These are phyloP conservation scores for Talaromyces borbonicus DNA, from an alignment of 495 filamentous ascomycete genomes.

Conservation along the genomic window DNA sequence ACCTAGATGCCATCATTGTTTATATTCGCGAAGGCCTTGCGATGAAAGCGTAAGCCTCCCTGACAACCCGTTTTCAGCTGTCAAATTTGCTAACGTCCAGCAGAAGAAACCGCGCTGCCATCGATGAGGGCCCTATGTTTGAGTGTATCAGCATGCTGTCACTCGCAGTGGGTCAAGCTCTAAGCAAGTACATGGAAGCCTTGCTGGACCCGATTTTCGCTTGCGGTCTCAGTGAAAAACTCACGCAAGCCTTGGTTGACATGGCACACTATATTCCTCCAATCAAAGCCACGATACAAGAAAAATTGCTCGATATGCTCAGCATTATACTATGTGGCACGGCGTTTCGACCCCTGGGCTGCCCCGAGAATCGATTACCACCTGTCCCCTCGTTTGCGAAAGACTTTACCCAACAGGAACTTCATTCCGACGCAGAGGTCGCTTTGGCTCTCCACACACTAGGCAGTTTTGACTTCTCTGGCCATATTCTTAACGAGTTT, in stretches of 20 bases:
- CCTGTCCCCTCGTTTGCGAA: conserved; percentile 70
- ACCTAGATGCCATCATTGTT: conserved; percentile 84
- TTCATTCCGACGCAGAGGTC: conserved; percentile 74
- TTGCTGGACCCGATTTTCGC: conserved; percentile 94
- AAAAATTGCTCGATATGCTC: conserved; percentile 85
- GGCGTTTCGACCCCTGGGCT: conserved; percentile 83
- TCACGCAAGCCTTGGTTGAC: conserved; percentile 91
- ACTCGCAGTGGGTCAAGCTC: conserved; percentile 85
- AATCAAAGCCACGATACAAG: conserved; percentile 84
- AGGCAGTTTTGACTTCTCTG: conserved; percentile 92
- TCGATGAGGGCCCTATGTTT: conserved; percentile 87
- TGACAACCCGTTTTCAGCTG: not conserved
- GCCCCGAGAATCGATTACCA: conserved; percentile 59
- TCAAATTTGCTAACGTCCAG: conserved; percentile 14
- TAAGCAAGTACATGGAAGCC: conserved; percentile 97
- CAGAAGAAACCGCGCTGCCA: conserved; percentile 47
- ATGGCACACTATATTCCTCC: conserved; percentile 99
- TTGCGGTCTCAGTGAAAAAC: conserved; percentile 81
- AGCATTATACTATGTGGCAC: conserved; percentile 88
- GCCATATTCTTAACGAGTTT: conserved; percentile 93
- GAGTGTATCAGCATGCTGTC: conserved; percentile 96
- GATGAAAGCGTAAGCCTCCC: conserved; percentile 52
- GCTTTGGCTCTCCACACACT: conserved; percentile 86
- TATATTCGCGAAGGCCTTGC: conserved; percentile 86
- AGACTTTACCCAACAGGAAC: conserved; percentile 61